phyloP scores from a whole-genome alignment of 352 stramenopile genomes.

The Halophytophthora polymorphica region DNA sequence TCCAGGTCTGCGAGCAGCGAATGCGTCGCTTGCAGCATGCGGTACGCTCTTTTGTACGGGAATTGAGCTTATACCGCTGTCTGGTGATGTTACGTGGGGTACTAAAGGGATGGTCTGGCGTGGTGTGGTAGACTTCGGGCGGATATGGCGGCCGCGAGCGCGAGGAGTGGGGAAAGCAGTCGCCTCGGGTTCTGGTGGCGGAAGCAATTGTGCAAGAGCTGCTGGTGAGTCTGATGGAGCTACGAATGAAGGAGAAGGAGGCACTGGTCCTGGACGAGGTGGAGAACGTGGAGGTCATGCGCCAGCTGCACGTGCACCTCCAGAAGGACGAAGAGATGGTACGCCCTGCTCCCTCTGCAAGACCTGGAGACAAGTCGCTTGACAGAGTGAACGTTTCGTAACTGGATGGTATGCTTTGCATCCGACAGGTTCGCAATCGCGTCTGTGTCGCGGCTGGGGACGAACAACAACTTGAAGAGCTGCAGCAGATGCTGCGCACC shows the following conservation, averaged over 20 bases:
- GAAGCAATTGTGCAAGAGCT: slow-evolving; percentile 70
- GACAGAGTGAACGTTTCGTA: not conserved
- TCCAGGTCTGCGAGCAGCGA: slow-evolving; percentile 53
- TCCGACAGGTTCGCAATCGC: slow-evolving; percentile 29
- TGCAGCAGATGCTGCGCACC: slow-evolving; percentile 45
- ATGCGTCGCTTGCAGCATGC: slow-evolving; percentile 34
- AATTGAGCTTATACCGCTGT: not conserved
- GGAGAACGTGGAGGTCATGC: slow-evolving; percentile 55
- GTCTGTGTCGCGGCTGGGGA: slow-evolving; percentile 46
- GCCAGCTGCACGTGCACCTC: slow-evolving; percentile 38
- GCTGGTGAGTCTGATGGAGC: slow-evolving; percentile 48
- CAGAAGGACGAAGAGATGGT: slow-evolving; percentile 46
- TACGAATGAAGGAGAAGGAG: slow-evolving; percentile 58
- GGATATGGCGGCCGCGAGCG: slow-evolving; percentile 8
- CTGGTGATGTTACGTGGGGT: not conserved
- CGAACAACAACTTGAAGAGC: slow-evolving; percentile 47
- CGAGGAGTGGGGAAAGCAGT: slow-evolving; percentile 21
- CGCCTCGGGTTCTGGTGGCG: slow-evolving; percentile 44
- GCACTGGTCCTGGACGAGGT: slow-evolving; percentile 53
- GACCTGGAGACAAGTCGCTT: not conserved
- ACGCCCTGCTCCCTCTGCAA: slow-evolving; percentile 3
- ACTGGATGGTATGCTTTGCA: slow-evolving; percentile 5
- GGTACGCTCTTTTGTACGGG: slow-evolving; percentile 8
- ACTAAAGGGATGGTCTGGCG: not conserved
- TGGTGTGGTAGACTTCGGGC: slow-evolving; percentile 10